Evolutionary conservation across 495 filamentous ascomycete genomes (phyloP).

Genomic region (Penicillium argentinense): DNA sequence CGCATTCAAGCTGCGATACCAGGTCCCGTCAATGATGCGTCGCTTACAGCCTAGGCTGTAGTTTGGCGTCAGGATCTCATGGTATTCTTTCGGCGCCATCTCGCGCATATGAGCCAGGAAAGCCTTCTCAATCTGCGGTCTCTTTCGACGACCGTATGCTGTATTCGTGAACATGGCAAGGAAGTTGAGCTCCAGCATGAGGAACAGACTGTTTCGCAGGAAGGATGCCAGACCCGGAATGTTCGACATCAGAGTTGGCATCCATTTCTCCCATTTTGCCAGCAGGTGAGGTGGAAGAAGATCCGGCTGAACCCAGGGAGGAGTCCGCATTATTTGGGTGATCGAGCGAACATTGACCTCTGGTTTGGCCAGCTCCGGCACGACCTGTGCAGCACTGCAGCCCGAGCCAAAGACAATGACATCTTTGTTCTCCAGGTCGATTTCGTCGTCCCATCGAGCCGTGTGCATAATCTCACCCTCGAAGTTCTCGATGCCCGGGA

Average conservation of each 20-base stretch:
- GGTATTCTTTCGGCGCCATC: slow-evolving; percentile 57
- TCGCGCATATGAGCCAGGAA: slow-evolving; percentile 49
- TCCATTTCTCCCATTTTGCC: slow-evolving; percentile 40
- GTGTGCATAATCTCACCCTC: slow-evolving; percentile 58
- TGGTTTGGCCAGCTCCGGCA: slow-evolving; percentile 37
- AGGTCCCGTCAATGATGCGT: slow-evolving; percentile 55
- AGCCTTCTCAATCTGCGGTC: slow-evolving; percentile 31
- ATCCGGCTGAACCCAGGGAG: slow-evolving; percentile 57
- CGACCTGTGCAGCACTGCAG: slow-evolving; percentile 53
- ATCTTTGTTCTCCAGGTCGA: slow-evolving; percentile 49
- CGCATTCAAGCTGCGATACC: slow-evolving; percentile 54
- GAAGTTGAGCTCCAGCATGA: slow-evolving; percentile 35
- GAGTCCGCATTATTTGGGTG: slow-evolving; percentile 61
- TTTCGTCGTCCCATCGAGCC: slow-evolving; percentile 51
- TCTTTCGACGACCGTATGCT: slow-evolving; percentile 26
- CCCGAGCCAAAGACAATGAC: slow-evolving; percentile 64
- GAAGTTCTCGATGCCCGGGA: slow-evolving; percentile 56
- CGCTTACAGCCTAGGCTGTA: slow-evolving; percentile 65
- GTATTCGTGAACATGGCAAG: slow-evolving; percentile 33
- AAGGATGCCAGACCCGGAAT: slow-evolving; percentile 45
- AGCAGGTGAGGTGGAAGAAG: slow-evolving; percentile 12
- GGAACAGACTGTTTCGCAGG: slow-evolving; percentile 36
- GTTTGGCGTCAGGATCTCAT: slow-evolving; percentile 61
- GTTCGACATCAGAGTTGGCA: slow-evolving; percentile 36
- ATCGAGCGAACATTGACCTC: slow-evolving; percentile 54